Evolutionary conservation across 805 yeast species (phyloP).

Genomic region (Starmerella geochares): DNA sequence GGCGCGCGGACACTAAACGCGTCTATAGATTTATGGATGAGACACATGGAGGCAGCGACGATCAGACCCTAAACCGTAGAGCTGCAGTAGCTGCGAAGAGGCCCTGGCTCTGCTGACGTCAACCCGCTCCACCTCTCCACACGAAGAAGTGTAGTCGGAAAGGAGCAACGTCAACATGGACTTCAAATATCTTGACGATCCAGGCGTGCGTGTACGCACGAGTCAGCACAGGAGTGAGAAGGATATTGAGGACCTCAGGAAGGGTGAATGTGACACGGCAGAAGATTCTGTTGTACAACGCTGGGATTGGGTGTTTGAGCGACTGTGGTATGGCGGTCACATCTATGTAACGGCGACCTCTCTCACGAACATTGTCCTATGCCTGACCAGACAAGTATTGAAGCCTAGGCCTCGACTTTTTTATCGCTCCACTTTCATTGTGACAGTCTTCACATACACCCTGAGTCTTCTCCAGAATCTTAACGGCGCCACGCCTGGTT

Average conservation of each 20-base stretch:
- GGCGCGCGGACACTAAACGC: too few species aligned
- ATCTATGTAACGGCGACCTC: slow-evolving; percentile 8
- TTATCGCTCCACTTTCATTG: slow-evolving; percentile 26
- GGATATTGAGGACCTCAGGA: not conserved
- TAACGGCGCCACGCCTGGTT: slow-evolving; percentile 51
- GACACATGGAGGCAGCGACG: too few species aligned
- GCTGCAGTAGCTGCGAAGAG: not conserved
- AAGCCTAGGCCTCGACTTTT: slow-evolving; percentile 23
- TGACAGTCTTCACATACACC: slow-evolving; percentile 24
- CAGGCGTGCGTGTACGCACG: slow-evolving; percentile 6
- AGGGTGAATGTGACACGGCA: not conserved
- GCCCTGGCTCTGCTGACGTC: not conserved
- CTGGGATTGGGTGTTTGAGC: slow-evolving; percentile 8
- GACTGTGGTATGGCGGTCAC: slow-evolving; percentile 20
- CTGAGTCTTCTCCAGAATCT: slow-evolving; percentile 36
- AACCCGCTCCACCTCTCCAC: not conserved
- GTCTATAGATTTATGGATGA: too few species aligned
- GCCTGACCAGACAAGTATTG: slow-evolving; percentile 25
- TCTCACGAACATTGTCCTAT: slow-evolving; percentile 16
- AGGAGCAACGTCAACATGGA: not conserved
- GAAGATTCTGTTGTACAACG: slow-evolving; percentile 10
- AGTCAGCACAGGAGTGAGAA: not conserved
- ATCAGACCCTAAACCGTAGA: not conserved
- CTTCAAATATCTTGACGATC: slow-evolving; percentile 9
- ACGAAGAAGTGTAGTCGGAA: not conserved